Evolutionary conservation across 2,329 filamentous ascomycete genomes (phyloP), one percentile per base, ranked within the genome.

Genomic region (Diaporthe ilicicola): DNA sequence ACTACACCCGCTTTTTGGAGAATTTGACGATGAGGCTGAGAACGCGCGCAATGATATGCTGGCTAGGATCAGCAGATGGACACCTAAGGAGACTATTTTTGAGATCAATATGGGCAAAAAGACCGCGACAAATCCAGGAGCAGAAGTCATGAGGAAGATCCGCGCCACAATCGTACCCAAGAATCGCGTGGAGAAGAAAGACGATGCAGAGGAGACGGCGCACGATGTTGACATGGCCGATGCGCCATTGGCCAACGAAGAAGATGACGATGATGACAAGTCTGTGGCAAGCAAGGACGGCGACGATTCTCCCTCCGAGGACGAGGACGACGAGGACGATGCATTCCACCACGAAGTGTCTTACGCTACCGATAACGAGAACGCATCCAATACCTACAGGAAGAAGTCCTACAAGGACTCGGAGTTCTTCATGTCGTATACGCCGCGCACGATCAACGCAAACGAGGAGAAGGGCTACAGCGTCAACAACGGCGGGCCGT

Each of bases 341-440:
- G 87, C 89, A 29, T 83, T 82, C 2, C 91, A 92, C 15, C 83
- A 94, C 39, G 91, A 93, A 79, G 88, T 93, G 22, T 93, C 91
- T 3, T 64, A 64, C 59, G 42, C 59, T n/a, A 27, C 29, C 15
- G 66, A 68, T 24, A 39, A 39, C 32, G 59, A 39, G 9, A 19
- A 29, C 62, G 48, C 34, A 66, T 24, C 83, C 76, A 83, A 84
- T 78, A 89, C 85, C 81, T 88, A 84, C 77, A 89, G 78, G 77
- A 89, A 70, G 46, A 67, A 65, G 50, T 46, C 70, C 24, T 64
- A 71, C n/a, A 90, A 93, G 78, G 95, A 98, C 79, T 88, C 91
- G 0, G 95, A 98, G 54, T 90, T 96, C 76, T 99, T 97, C 90
- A 98, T 99, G 94, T 93, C 94, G 12, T 99, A 99, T 86, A 93